These are phyloP conservation scores for Penicillium sp. DNA, from an alignment of 2,329 filamentous ascomycete genomes.

Conservation along the genomic window DNA sequence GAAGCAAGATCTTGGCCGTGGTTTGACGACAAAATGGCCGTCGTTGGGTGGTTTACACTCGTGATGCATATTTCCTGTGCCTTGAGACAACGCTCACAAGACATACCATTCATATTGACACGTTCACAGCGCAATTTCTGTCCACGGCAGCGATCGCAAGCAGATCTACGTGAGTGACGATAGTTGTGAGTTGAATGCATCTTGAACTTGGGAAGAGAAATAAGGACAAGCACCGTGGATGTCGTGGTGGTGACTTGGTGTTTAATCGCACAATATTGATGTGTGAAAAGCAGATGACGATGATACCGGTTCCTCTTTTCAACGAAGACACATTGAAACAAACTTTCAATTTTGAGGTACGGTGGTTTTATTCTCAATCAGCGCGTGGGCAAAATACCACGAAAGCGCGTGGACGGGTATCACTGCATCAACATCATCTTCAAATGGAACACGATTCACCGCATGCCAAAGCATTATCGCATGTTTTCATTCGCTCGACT, in stretches of 20 bases:
- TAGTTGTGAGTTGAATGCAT: slow-evolving; percentile 24
- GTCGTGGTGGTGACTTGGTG: neutral
- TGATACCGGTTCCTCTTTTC: neutral
- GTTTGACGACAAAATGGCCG: slow-evolving; percentile 5
- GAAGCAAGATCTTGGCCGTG: neutral
- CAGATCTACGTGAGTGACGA: slow-evolving; percentile 25
- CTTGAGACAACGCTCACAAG: slow-evolving; percentile 27
- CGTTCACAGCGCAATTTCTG: slow-evolving; percentile 28
- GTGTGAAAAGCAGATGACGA: neutral
- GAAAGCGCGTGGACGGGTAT: slow-evolving; percentile 10
- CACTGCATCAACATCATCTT: slow-evolving; percentile 1
- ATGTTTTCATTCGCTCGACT: neutral
- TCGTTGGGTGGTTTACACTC: slow-evolving; percentile 16
- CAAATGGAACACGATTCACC: neutral
- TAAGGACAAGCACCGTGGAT: neutral
- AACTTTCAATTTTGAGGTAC: neutral
- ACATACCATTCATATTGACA: slow-evolving; percentile 21
- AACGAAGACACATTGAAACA: neutral
- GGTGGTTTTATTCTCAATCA: slow-evolving; percentile 4
- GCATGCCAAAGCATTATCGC: neutral
- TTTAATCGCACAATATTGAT: neutral
- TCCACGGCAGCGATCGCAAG: slow-evolving; percentile 27
- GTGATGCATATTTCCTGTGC: slow-evolving; percentile 26
- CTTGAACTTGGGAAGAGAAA: neutral
- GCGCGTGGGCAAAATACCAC: neutral